A percentile compares a stretch with the other conserved stretches of the same genome.
Evolutionary conservation across 2,329 filamentous ascomycete species (phyloP).

Genomic region (Myriosclerotinia duriaeana): DNA sequence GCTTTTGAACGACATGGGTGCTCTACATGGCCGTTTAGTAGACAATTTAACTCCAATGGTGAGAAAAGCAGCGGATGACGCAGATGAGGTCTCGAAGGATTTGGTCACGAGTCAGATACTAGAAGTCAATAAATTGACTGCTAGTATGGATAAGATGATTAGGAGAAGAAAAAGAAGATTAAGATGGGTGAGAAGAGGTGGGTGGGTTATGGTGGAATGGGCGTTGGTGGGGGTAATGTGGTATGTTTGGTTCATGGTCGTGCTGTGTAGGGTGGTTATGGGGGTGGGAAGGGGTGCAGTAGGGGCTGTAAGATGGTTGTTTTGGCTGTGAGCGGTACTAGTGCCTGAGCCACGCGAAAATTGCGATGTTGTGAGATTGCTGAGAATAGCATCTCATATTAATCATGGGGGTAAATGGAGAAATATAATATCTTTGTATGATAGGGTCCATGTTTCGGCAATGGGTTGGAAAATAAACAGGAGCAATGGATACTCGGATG

Average conservation of each 20-base stretch:
- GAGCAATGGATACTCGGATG: neutral
- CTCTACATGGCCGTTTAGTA: conserved; percentile 43
- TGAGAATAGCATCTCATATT: neutral
- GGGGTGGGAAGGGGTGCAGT: conserved; percentile 61
- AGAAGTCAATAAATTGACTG: conserved; percentile 75
- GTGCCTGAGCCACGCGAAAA: neutral
- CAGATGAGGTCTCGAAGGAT: conserved; percentile 74
- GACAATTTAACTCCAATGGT: conserved; percentile 56
- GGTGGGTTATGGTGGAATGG: conserved; percentile 87
- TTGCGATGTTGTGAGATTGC: neutral
- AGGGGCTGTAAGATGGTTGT: conserved; percentile 70
- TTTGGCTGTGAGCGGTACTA: conserved; percentile 48
- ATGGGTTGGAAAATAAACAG: conserved; percentile 15
- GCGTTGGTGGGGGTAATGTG: conserved; percentile 85
- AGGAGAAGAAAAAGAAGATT: conserved; percentile 66
- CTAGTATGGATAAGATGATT: conserved; percentile 75
- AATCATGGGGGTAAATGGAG: neutral
- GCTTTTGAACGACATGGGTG: conserved; percentile 48
- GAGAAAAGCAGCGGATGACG: conserved; percentile 69
- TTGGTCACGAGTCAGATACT: conserved; percentile 75
- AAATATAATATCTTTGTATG: neutral
- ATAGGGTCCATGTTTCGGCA: neutral
- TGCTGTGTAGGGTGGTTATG: conserved; percentile 66
- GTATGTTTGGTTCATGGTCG: conserved; percentile 89
- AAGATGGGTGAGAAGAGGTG: conserved; percentile 70